A percentile compares a stretch with the other conserved stretches of the same genome.
These are phyloP conservation scores for Eucalyptus albens DNA, from an alignment of 345 rosid genomes.

Conservation along the genomic window DNA sequence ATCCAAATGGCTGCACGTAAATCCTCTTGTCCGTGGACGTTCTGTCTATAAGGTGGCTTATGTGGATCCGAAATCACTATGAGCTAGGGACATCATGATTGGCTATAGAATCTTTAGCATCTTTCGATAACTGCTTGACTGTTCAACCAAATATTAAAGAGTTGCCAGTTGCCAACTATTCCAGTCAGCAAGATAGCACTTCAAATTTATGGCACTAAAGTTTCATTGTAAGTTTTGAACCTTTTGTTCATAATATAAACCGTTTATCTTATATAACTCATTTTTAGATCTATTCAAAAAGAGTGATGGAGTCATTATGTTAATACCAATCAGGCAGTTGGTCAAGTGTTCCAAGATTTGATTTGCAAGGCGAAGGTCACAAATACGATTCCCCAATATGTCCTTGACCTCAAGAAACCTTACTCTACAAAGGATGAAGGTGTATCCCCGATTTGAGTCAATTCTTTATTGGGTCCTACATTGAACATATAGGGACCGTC, in stretches of 20 bases:
- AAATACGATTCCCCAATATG: neutral
- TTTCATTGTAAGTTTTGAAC: neutral
- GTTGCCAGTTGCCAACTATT: neutral
- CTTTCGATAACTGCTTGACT: neutral
- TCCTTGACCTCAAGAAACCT: neutral
- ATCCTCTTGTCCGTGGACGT: neutral
- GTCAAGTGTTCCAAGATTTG: neutral
- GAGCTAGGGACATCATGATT: neutral
- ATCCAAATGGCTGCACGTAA: neutral
- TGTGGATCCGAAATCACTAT: neutral
- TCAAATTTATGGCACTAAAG: neutral
- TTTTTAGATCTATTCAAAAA: neutral
- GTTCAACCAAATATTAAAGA: neutral
- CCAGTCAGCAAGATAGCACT: neutral
- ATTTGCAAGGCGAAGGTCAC: neutral
- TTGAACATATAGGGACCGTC: rapidly evolving
- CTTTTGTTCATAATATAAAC: neutral
- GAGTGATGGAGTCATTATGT: neutral
- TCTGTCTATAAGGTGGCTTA: neutral
- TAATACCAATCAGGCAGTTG: neutral
- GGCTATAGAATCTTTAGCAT: neutral
- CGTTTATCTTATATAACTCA: neutral
- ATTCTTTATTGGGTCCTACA: no score
- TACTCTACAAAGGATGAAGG: neutral
- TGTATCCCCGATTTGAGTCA: neutral